Evolutionary conservation across 2,329 filamentous ascomycete genomes (phyloP).

Genomic region (Fusarium fujikuroi): DNA sequence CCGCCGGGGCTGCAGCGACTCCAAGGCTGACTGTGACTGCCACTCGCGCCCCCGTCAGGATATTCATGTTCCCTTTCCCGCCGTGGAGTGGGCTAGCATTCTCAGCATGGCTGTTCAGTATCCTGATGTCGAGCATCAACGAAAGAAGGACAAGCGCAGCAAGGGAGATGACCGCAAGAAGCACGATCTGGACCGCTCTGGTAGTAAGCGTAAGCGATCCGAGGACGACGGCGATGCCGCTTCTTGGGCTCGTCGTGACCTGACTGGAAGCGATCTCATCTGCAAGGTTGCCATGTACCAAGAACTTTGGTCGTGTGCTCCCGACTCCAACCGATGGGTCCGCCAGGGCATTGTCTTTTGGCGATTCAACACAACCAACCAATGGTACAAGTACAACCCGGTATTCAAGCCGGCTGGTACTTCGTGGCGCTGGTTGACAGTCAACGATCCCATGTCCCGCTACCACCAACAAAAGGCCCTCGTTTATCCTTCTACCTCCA

Average conservation of each 20-base stretch:
- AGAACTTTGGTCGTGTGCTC: slow-evolving; percentile 69
- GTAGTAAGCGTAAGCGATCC: slow-evolving; percentile 54
- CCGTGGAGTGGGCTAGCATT: slow-evolving; percentile 67
- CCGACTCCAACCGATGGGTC: slow-evolving; percentile 60
- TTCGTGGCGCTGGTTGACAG: slow-evolving; percentile 70
- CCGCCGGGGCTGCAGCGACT: slow-evolving; percentile 62
- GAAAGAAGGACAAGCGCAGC: slow-evolving; percentile 52
- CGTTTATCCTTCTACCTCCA: slow-evolving; percentile 49
- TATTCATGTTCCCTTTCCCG: slow-evolving; percentile 67
- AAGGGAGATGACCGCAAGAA: slow-evolving; percentile 52
- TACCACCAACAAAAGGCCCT: slow-evolving; percentile 64
- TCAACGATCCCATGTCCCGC: slow-evolving; percentile 68
- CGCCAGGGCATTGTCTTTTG: slow-evolving; percentile 71
- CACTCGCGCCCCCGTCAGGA: slow-evolving; percentile 58
- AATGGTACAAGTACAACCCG: slow-evolving; percentile 61
- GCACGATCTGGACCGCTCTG: slow-evolving; percentile 48
- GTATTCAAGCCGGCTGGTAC: slow-evolving; percentile 64
- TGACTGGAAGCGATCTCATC: slow-evolving; percentile 66
- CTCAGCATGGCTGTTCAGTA: slow-evolving; percentile 67
- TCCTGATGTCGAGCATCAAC: slow-evolving; percentile 56
- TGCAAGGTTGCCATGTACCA: slow-evolving; percentile 74
- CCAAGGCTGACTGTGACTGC: slow-evolving; percentile 63
- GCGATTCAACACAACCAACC: slow-evolving; percentile 67
- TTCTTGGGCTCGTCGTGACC: slow-evolving; percentile 53
- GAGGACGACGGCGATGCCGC: slow-evolving; percentile 55